phyloP scores from a whole-genome alignment of 2,329 filamentous ascomycete genomes.

The Biscogniauxia sp. region DNA sequence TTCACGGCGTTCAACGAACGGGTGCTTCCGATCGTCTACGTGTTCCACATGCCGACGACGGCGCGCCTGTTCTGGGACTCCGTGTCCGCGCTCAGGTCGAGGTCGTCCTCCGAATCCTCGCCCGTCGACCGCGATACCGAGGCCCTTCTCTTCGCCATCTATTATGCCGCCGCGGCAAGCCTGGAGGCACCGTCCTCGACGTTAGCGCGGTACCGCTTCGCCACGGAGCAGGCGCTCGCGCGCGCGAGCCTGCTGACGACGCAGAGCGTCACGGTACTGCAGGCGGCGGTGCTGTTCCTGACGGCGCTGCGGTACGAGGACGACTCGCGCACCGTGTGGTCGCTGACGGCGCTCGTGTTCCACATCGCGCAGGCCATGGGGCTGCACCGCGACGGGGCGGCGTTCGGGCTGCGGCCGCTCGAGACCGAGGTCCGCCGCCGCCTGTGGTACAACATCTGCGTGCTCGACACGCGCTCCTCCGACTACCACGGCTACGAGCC shows the following conservation, averaged over 20 bases:
- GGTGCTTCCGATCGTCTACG: constrained; percentile 26
- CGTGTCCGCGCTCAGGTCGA: constrained; percentile 14
- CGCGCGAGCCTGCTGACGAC: constrained; percentile 61
- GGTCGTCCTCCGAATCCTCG: too few relatives aligned
- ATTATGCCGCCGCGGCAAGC: constrained; percentile 56
- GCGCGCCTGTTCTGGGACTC: constrained; percentile 26
- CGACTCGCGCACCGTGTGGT: constrained; percentile 37
- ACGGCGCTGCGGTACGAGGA: constrained; percentile 47
- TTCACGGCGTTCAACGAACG: constrained; percentile 27
- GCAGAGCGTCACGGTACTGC: constrained; percentile 59
- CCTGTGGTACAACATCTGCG: constrained; percentile 48
- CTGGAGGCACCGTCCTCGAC: constrained; percentile 35
- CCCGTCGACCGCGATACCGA: constrained; percentile 47
- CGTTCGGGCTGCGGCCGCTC: constrained; percentile 44
- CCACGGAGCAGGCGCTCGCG: constrained; percentile 61
- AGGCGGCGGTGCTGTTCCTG: constrained; percentile 61
- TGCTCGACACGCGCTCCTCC: constrained; percentile 46
- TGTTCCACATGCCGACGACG: constrained; percentile 31
- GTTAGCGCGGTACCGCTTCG: constrained; percentile 58
- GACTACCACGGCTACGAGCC: constrained; percentile 49
- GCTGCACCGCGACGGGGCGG: constrained; percentile 48
- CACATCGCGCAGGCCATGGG: constrained; percentile 40
- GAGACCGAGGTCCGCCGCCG: constrained; percentile 52
- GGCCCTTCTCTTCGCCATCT: constrained; percentile 60
- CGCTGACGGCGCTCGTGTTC: constrained; percentile 33